Conservation (phyloP, 2,329 filamentous ascomycete genomes). For the Fusarium staphyleae region DNA sequence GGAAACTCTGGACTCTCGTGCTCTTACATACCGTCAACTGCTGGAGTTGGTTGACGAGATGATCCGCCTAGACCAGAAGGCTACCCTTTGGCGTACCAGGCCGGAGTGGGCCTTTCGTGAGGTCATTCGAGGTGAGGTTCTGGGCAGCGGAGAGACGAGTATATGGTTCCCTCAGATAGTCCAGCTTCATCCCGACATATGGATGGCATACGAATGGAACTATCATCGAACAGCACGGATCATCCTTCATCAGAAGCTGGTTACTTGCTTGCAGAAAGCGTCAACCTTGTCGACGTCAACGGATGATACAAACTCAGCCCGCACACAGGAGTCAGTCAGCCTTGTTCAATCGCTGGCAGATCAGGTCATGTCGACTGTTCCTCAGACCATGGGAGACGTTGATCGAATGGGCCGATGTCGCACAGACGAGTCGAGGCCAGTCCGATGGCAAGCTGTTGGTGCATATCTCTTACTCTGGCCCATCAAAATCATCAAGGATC, state of each 20-base stretch:
- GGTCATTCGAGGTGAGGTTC: conserved; percentile 31
- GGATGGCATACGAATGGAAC: conserved; percentile 53
- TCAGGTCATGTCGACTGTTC: conserved; percentile 47
- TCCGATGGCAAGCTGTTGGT: conserved; percentile 45
- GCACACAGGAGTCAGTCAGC: conserved; percentile 1
- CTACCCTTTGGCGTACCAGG: conserved; percentile 42
- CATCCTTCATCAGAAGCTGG: conserved; percentile 46
- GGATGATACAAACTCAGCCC: neutral
- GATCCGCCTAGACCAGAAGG: conserved; percentile 42
- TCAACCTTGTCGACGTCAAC: neutral
- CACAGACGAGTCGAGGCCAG: conserved; percentile 9
- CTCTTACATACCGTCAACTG: neutral
- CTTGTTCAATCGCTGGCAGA: conserved; percentile 42
- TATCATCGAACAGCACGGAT: conserved; percentile 50
- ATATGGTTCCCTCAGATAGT: conserved; percentile 37
- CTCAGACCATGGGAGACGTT: conserved; percentile 49
- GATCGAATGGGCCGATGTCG: conserved; percentile 34
- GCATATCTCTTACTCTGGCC: conserved; percentile 51
- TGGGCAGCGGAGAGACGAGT: neutral
- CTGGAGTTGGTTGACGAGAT: conserved; percentile 44
- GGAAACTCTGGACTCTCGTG: conserved; percentile 9
- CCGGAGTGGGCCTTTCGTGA: conserved; percentile 46
- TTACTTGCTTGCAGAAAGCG: conserved; percentile 40
- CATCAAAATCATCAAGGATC: conserved; percentile 46
- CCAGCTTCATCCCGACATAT: conserved; percentile 48